Base-by-base conservation (phyloP, 2,329 filamentous ascomycete genomes). In the Diplocarpon mali region DNA sequence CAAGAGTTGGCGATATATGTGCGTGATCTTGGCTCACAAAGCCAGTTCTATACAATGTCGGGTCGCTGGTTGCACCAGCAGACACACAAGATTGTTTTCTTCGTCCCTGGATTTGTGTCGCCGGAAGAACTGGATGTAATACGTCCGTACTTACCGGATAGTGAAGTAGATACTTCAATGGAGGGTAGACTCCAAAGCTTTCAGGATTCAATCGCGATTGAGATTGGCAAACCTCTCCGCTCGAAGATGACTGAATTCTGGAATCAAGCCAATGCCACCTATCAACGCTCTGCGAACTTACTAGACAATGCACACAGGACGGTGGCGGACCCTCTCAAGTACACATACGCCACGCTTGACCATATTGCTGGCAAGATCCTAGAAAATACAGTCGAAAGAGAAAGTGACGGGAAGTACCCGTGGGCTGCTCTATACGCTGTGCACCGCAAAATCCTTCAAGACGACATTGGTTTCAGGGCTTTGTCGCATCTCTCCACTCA, bases 401-500 rank as follows among this genome's bases (percentile, higher is more conserved):
- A 41, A 9, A 17, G 52, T 1, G 58, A 61, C 16, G 62, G 60
- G 1, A 63, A 61, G 9, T 71, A 71, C 42, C 64, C 70, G 0
- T 52, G 69, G 1, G 56, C 69, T 24, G 70, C 72, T 8, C 63
- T 87, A 5, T 84, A 86, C 55, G 83, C 85, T 3, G 76, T 88
- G 6, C 80, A 87, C 53, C 75, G 75, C 45, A 73, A 80, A 8
- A 60, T 90, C 7, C 61, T 71, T 17, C 67, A 71, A 34, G 72
- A 79, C 47, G 76, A 80, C 8, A 68, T 78, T 42, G 75, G 69
- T 24, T 85, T 88, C 57, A 69, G 70, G 50, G 74, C 59, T n/a
- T 20, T 38, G 13, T 69, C 72, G 49, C 53, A 49, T 61, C 70
- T 62, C 17, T 48, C 52, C 55, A 72, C 50, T 60, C 71, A 63